phyloP scores from a whole-genome alignment of 2,329 filamentous ascomycete genomes.

The Tolypocladium pustulatum region DNA sequence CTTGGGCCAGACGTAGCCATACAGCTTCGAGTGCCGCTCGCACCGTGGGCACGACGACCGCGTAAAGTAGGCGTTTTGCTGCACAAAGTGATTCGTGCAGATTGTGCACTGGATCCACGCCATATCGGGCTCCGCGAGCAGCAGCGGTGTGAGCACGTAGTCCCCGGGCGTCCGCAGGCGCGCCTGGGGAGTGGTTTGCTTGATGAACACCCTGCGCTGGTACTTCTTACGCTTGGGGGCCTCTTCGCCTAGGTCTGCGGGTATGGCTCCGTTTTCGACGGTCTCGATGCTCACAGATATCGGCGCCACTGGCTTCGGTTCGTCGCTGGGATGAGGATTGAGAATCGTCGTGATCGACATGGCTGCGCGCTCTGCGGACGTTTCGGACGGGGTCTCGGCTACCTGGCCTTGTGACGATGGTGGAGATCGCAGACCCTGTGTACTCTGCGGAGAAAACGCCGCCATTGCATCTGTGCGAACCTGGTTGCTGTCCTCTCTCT shows the following conservation, averaged over 20 bases:
- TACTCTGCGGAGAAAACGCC: constrained; percentile 21
- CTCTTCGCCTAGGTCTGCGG: constrained; percentile 3
- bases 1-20: constrained; percentile 94
- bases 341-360: constrained; percentile 24
- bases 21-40: constrained; percentile 90
- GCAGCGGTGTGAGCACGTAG: constrained; percentile 69
- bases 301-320: constrained; percentile 3
- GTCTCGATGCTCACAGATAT: constrained; percentile 17
- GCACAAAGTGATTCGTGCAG: constrained; percentile 74
- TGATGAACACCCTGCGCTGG: constrained; percentile 21
- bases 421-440: constrained; percentile 14
- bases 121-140: constrained; percentile 64
- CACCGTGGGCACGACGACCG: constrained; percentile 81
- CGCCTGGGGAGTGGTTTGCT: constrained; percentile 21
- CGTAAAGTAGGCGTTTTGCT: constrained; percentile 79
- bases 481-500: constrained; percentile 4
- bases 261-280: constrained; percentile 5
- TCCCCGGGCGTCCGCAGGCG: constrained; percentile 54
- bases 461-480: constrained; percentile 1
- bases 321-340: constrained; percentile 14
- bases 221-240: constrained; percentile 22
- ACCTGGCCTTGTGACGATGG: constrained; percentile 6
- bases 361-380: constrained; percentile 7
- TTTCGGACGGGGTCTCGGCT: neutral
- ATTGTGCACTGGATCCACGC: constrained; percentile 86